A percentile compares a stretch with the other conserved stretches of the same genome.
These are phyloP conservation scores for Cutaneotrichosporon mucoides DNA, from an alignment of 1,284 basidiomycete genomes.

Conservation along the genomic window DNA sequence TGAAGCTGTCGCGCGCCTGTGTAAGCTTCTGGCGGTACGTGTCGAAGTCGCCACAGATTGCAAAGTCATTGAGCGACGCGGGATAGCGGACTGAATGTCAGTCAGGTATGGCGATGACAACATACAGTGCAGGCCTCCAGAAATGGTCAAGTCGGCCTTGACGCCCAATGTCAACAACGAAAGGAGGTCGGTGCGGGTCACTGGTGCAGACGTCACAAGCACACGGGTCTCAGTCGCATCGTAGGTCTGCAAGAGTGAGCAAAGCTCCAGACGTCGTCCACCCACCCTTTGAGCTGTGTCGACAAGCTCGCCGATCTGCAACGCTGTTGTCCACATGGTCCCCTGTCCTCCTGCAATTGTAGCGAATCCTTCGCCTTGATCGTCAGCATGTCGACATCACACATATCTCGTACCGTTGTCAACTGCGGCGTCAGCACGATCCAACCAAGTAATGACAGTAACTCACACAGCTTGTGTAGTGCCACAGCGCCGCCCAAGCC, in stretches of 20 bases:
- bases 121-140: conserved; percentile 81
- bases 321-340: conserved; percentile 97
- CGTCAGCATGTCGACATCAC: background rate
- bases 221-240: conserved; percentile 91
- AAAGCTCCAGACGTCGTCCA: background rate
- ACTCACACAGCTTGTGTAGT: conserved; percentile 93
- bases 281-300: conserved; percentile 89
- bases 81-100: conserved; percentile 70
- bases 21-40: conserved; percentile 78
- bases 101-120: background rate
- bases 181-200: conserved; percentile 88
- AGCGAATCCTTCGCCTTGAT: conserved; percentile 72
- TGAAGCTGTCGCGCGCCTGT: conserved; percentile 74
- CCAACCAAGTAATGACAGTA: background rate
- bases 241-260: conserved; percentile 52
- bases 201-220: conserved; percentile 85
- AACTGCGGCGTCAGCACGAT: conserved; percentile 37
- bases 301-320: conserved; percentile 96
- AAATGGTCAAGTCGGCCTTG: conserved; percentile 92
- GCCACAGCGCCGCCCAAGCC: conserved; percentile 95
- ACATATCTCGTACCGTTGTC: conserved; percentile 34
- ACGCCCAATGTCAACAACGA: conserved; percentile 83
- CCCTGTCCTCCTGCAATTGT: conserved; percentile 97
- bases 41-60: conserved; percentile 84
- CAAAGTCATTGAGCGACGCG: conserved; percentile 94